Evolutionary conservation across 768 basidiomycete species (phyloP).

Genomic region (Naganishia friedmannii): DNA sequence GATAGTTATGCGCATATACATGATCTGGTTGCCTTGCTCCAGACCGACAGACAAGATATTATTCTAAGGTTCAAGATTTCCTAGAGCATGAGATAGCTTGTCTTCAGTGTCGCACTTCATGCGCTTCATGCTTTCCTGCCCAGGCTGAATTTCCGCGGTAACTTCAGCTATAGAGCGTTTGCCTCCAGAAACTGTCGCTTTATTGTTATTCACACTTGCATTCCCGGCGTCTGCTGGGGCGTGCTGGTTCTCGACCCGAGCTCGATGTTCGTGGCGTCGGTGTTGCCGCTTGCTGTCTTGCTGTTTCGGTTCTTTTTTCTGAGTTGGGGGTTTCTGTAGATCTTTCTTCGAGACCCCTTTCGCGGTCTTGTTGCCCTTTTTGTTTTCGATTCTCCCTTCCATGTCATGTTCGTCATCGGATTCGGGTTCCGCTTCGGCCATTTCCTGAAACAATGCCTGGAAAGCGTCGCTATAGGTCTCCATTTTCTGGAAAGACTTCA

Average conservation of each 20-base stretch:
- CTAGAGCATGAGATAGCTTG: not conserved
- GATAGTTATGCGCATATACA: not conserved
- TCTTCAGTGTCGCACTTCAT: slow-evolving; percentile 10
- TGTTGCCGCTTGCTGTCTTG: not conserved
- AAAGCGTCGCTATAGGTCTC: slow-evolving; percentile 70
- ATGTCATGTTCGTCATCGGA: slow-evolving; percentile 22
- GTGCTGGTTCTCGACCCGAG: not conserved
- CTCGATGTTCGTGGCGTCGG: not conserved
- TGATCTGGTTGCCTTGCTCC: too few species aligned
- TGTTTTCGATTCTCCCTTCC: slow-evolving; percentile 18
- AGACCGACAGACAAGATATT: not conserved
- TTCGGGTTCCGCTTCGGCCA: slow-evolving; percentile 44
- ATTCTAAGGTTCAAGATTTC: not conserved
- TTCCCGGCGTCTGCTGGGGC: not conserved
- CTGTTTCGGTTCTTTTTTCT: not conserved
- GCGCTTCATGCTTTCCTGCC: slow-evolving; percentile 1
- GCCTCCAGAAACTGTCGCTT: not conserved
- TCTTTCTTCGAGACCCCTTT: slow-evolving; percentile 2
- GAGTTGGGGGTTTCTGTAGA: not conserved
- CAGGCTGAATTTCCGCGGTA: not conserved
- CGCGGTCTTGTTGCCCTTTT: slow-evolving; percentile 21
- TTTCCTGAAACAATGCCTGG: slow-evolving; percentile 54
- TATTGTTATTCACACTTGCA: too few species aligned
- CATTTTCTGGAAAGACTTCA: slow-evolving; percentile 84
- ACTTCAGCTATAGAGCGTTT: slow-evolving; percentile 7